A percentile compares a stretch with the other conserved stretches of the same genome.
Conservation (phyloP, 108 stramenopile species). For the Skeletonema tropicum region DNA sequence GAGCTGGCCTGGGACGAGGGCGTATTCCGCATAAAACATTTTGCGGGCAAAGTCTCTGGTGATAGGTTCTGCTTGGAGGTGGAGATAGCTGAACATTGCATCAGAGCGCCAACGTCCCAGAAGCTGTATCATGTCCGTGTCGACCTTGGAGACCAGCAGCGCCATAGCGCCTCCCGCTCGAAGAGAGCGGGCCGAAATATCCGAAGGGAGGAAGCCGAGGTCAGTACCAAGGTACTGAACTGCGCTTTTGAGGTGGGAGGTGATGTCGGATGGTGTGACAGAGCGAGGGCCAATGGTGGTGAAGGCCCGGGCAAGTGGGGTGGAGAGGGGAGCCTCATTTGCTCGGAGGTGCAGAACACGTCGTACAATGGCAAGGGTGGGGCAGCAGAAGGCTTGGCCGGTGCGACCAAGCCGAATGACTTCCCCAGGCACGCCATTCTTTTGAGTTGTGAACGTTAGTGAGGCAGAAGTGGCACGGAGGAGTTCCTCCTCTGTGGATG, state of each 20-base stretch:
- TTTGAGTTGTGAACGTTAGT: slow-evolving; percentile 39
- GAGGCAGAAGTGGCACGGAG: slow-evolving; percentile 16
- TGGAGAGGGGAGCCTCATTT: slow-evolving; percentile 5
- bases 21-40: slow-evolving; percentile 47
- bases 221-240: slow-evolving; percentile 12
- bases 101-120: slow-evolving; percentile 60
- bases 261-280: slow-evolving; percentile 6
- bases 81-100: slow-evolving; percentile 61
- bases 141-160: slow-evolving; percentile 45
- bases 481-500: slow-evolving; percentile 6
- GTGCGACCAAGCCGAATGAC: slow-evolving; percentile 41
- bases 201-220: slow-evolving; percentile 32
- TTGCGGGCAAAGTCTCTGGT: slow-evolving; percentile 20
- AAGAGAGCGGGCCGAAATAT: slow-evolving; percentile 50
- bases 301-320: slow-evolving; percentile 18
- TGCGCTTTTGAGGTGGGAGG: slow-evolving; percentile 5
- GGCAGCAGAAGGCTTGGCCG: slow-evolving; percentile 49
- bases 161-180: slow-evolving; percentile 67
- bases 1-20: background rate
- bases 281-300: background rate
- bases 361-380: slow-evolving; percentile 33
- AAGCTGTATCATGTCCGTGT: slow-evolving; percentile 53
- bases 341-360: slow-evolving; percentile 28
- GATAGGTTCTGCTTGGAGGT: slow-evolving; percentile 41
- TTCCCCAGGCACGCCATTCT: slow-evolving; percentile 46